Base-by-base conservation (phyloP, 2,329 filamentous ascomycete species). In the Sphaerostilbella broomeana region DNA sequence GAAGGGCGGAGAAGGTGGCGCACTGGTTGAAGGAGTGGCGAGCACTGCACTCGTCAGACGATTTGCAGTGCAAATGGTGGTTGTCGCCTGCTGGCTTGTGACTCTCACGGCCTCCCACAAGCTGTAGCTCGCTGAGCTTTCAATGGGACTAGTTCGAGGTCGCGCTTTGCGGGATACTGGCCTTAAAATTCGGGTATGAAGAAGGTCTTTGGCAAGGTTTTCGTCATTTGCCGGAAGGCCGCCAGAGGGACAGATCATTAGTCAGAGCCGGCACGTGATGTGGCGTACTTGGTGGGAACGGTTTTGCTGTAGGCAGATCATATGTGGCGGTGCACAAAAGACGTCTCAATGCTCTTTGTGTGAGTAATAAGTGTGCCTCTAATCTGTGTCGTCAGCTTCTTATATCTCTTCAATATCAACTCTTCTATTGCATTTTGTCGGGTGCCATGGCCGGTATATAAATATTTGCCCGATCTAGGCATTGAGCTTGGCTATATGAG, bases 201-300 rank as follows among this genome's bases (percentile, higher is more conserved):
- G n/a, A n/a, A 52, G 44, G 47, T 49, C 45, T 43, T 44, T 33
- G 26, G 37, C 35, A 40, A 37, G 43, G 36, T 35, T 27, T 25
- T 32, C 38, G 27, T 41, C 38, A 25, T 26, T 33, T 41, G n/a
- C n/a, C n/a, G n/a, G n/a, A n/a, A n/a, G n/a, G n/a, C 26, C 38
- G 25, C 32, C 18, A 15, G 8, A 21, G 25, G 26, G 17, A 17
- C 20, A 22, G 30, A 29, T 38, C 42, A 55, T 60, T 58, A 60
- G 57, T 60, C 53, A 58, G 47, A 19, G 5, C 1, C 1, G 0
- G 7, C 56, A 60, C 58, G 58, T 60, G 57, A 56, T 35, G 40
- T 49, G 19, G 42, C 28, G 21, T 33, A 16, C 9, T 21, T 20
- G 30, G 30, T 33, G 12, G 12, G 22, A 12, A 8, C 7, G 22